Conservation (phyloP, 305 asterid genomes). For the Salvia sclarea region DNA sequence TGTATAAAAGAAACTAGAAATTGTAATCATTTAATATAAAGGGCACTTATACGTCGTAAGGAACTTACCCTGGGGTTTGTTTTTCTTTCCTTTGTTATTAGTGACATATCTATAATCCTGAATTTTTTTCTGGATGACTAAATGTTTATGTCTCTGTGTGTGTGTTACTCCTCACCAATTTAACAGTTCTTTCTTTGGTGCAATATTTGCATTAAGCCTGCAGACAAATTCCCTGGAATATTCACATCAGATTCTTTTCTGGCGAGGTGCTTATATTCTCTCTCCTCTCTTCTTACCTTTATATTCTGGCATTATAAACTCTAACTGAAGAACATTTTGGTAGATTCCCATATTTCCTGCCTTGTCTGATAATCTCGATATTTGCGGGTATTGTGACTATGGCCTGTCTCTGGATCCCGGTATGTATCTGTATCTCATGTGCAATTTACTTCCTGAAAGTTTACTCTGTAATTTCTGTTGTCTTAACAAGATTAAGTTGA, state of each 20-base stretch:
- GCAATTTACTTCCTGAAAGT: background rate
- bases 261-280: slow-evolving; percentile 52
- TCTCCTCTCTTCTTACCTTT: background rate
- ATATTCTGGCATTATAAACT: slow-evolving; percentile 15
- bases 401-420: slow-evolving; percentile 79
- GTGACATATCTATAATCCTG: background rate
- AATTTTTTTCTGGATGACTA: background rate
- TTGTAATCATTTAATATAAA: too few relatives aligned
- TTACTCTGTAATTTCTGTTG: background rate
- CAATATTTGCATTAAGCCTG: slow-evolving; percentile 62
- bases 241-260: too few relatives aligned
- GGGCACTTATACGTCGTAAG: too few relatives aligned
- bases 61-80: background rate
- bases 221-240: slow-evolving; percentile 80
- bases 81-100: background rate
- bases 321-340: slow-evolving; percentile 32
- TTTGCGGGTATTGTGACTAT: slow-evolving; percentile 55
- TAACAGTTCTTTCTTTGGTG: slow-evolving; percentile 20
- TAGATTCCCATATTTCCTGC: slow-evolving; percentile 95
- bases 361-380: slow-evolving; percentile 68
- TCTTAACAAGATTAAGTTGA: background rate
- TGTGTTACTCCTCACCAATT: slow-evolving; percentile 1
- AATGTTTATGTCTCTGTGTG: background rate
- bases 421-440: slow-evolving; percentile 37
- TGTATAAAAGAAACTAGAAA: too few relatives aligned